Conservation (phyloP, 106 monocot species). For the Alisma plantagoaquatica region DNA sequence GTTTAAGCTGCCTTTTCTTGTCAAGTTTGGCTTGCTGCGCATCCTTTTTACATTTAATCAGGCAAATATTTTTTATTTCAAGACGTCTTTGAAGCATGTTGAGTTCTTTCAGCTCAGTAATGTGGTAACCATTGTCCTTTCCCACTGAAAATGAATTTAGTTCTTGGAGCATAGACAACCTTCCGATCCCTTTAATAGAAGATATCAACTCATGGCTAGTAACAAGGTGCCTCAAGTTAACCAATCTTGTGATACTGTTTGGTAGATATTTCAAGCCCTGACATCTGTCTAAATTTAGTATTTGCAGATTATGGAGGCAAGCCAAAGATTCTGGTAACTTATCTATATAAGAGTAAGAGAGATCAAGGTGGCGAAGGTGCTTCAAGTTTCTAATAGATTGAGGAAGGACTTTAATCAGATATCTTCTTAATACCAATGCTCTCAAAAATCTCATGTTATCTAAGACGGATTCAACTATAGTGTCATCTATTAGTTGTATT, state of each 20-base stretch:
- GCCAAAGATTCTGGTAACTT: constrained; percentile 10
- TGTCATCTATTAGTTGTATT: not conserved
- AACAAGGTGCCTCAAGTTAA: constrained; percentile 1
- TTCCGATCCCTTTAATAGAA: not conserved
- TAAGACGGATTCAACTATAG: not conserved
- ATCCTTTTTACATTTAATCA: no score
- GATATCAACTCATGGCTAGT: not conserved
- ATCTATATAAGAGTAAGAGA: not conserved
- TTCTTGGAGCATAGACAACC: not conserved
- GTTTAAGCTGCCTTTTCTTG: no score
- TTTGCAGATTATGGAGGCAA: constrained; percentile 16
- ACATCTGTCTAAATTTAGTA: constrained; percentile 5
- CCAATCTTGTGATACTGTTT: not conserved
- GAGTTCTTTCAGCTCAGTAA: no score
- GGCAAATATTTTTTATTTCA: no score
- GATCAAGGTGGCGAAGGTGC: constrained; percentile 14
- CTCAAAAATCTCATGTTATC: not conserved
- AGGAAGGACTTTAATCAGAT: not conserved
- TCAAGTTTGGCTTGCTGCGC: no score
- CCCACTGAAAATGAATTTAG: not conserved
- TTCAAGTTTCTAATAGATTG: constrained; percentile 16
- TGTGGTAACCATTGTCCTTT: no score
- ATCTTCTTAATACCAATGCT: not conserved
- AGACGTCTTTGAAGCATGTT: not conserved
- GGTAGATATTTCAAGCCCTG: not conserved